Conservation (phyloP, 1,139 yeast genomes). For the Hyphopichia buzzinii region DNA sequence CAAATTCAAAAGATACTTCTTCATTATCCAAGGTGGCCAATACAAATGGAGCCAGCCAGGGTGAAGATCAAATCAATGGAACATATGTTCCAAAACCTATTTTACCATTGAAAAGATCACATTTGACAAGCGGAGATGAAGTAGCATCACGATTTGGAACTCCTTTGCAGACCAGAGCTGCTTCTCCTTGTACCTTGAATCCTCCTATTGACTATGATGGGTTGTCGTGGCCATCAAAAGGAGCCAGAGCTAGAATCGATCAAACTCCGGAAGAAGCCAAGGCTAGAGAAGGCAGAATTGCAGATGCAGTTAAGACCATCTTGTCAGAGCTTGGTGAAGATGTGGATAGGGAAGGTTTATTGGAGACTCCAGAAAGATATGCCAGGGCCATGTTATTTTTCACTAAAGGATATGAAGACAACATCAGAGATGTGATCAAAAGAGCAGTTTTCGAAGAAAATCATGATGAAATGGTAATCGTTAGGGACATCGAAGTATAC, state of each 20-base stretch:
- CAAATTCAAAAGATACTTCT: neutral
- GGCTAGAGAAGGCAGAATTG: slow-evolving; percentile 70
- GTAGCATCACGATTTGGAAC: slow-evolving; percentile 13
- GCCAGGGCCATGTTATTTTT: slow-evolving; percentile 95
- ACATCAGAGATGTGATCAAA: slow-evolving; percentile 85
- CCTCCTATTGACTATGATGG: slow-evolving; percentile 92
- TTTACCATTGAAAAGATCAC: slow-evolving; percentile 24
- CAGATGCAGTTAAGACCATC: slow-evolving; percentile 80
- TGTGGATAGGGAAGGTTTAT: slow-evolving; percentile 78
- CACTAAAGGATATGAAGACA: slow-evolving; percentile 96
- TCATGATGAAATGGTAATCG: slow-evolving; percentile 98
- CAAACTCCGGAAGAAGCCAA: slow-evolving; percentile 60
- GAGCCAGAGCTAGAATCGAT: slow-evolving; percentile 74
- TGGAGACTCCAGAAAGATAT: slow-evolving; percentile 93
- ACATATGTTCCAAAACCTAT: slow-evolving; percentile 21
- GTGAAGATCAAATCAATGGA: slow-evolving; percentile 15
- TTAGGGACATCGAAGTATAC: slow-evolving; percentile 87
- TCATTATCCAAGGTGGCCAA: neutral
- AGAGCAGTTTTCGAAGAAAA: slow-evolving; percentile 97
- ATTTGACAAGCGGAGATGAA: slow-evolving; percentile 14
- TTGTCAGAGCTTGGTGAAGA: slow-evolving; percentile 91
- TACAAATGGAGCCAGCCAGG: neutral
- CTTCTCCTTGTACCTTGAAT: slow-evolving; percentile 76
- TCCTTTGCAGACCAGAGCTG: slow-evolving; percentile 76
- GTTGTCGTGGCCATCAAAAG: slow-evolving; percentile 90